Percentiles rank a stretch among this genome's conserved stretches.
Conservation (phyloP, 148 eudicot species). For the Amaranthus palmeri region DNA sequence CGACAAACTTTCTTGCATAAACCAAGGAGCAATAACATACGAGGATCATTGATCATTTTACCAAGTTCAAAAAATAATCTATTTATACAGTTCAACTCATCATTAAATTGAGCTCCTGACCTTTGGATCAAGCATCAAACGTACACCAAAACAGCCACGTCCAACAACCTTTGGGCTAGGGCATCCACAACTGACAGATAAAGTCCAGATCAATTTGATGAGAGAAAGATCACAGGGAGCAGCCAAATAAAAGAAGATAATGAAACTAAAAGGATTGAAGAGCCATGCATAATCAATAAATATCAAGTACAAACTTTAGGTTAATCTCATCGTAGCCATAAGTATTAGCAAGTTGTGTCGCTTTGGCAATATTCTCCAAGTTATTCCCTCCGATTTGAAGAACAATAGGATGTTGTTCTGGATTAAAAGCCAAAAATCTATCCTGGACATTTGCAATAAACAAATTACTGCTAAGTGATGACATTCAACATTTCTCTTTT, state of each 20-base stretch:
- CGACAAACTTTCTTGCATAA: slow-evolving; percentile 86
- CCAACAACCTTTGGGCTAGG: slow-evolving; percentile 96
- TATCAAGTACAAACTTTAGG: slow-evolving; percentile 54
- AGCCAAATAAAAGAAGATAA: slow-evolving; percentile 9
- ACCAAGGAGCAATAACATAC: slow-evolving; percentile 25
- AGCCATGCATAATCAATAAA: neutral
- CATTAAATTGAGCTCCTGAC: slow-evolving; percentile 30
- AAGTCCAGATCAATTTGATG: slow-evolving; percentile 12
- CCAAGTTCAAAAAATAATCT: no score
- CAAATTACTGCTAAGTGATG: neutral
- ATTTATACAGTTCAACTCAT: neutral
- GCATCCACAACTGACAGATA: slow-evolving; percentile 78
- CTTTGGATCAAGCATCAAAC: slow-evolving; percentile 97
- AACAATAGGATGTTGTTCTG: slow-evolving; percentile 94
- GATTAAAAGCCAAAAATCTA: slow-evolving; percentile 70
- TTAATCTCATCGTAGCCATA: slow-evolving; percentile 96
- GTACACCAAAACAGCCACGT: slow-evolving; percentile 94
- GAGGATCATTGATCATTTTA: slow-evolving; percentile 18
- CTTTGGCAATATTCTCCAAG: slow-evolving; percentile 85
- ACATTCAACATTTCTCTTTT: no score
- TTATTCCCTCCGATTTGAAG: slow-evolving; percentile 96
- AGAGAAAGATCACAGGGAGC: slow-evolving; percentile 2
- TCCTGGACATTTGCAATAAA: slow-evolving; percentile 50
- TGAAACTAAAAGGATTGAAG: slow-evolving; percentile 7
- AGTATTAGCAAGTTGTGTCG: slow-evolving; percentile 66